Evolutionary conservation across 805 yeast genomes (phyloP), one percentile per base, ranked within the genome.

Genomic region (Monosporozyma aerobia): DNA sequence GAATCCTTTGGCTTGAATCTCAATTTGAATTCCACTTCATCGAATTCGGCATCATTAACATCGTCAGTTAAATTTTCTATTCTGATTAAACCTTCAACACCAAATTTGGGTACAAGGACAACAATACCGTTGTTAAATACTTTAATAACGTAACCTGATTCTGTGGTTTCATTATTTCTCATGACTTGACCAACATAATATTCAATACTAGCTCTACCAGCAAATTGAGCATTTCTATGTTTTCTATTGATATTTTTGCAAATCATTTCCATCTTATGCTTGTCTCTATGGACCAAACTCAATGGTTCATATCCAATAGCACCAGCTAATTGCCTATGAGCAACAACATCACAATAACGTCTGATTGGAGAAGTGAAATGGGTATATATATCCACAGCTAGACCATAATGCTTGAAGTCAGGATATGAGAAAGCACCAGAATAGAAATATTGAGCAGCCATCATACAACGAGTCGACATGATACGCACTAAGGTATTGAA

Each of bases 321-420:
- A n/a, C 95, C 97, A 0, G 99, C 98, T 40, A 94, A 74, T 69
- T 94, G 99, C 64, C 99, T 79, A 69, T 94, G 99, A 0, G 95
- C 99, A 51, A 94, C 95, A 54, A 94, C 85, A 71, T 94, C 99
- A 75, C 99, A 96, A 69, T 88, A 94, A 68, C 99, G 84, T 72
- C 99, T 82, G 65, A 94, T 94, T 9, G 99, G 99, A 1, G 97
- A 90, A 1, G 99, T 94, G 77, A 90, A 94, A 77, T 94, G 99
- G 1, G 99, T 94, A 70, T 94, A 94, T 47, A 94, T 94, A 60
- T 90, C 97, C 50, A 92, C 90, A 2, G 99, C 99, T 57, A 94
- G 77, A 68, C 99, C 99, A 69, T 94, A 94, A 76, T 94, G 99
- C 56, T 85, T 81, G 75, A 88, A 94, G 58, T 94, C 99, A 13